Evolutionary conservation across 1,139 yeast species (phyloP).

Genomic region (Blastobotrys ciferrii): DNA sequence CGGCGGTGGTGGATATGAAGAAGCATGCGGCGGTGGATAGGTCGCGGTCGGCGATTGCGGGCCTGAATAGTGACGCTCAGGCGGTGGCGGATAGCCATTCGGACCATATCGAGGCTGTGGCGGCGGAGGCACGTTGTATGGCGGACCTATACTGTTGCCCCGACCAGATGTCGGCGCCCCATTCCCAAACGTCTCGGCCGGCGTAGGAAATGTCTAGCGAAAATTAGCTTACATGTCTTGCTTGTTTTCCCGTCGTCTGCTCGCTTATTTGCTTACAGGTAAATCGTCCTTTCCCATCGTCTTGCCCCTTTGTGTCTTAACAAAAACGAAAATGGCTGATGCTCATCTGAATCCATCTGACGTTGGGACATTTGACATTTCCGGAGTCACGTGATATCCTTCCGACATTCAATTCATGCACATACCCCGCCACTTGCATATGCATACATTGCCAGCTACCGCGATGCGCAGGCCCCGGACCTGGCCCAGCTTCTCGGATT

Average conservation of each 20-base stretch:
- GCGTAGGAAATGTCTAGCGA: constrained; percentile 28
- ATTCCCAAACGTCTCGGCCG: constrained; percentile 29
- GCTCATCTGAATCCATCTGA: neutral
- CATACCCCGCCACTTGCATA: no score
- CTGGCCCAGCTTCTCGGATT: no score
- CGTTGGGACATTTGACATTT: neutral
- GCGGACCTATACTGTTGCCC: constrained; percentile 9
- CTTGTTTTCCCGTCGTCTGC: no score
- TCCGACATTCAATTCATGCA: neutral
- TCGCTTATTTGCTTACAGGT: constrained; percentile 23
- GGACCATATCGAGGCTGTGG: constrained; percentile 18
- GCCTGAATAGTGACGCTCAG: neutral
- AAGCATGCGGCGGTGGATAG: constrained; percentile 9
- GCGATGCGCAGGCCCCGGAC: no score
- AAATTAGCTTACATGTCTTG: constrained; percentile 1
- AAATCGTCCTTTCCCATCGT: constrained; percentile 30
- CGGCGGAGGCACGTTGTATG: constrained; percentile 16
- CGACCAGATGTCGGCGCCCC: constrained; percentile 16
- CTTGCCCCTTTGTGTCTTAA: constrained; percentile 21
- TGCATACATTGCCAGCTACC: constrained; percentile 1
- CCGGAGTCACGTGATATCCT: neutral
- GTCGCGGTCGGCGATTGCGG: constrained; percentile 12
- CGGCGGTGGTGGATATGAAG: constrained; percentile 13
- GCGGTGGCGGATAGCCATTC: constrained; percentile 8
- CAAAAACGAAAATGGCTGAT: neutral